Base-by-base conservation (phyloP, 768 basidiomycete genomes). In the Sporobolomyces pararoseus region DNA sequence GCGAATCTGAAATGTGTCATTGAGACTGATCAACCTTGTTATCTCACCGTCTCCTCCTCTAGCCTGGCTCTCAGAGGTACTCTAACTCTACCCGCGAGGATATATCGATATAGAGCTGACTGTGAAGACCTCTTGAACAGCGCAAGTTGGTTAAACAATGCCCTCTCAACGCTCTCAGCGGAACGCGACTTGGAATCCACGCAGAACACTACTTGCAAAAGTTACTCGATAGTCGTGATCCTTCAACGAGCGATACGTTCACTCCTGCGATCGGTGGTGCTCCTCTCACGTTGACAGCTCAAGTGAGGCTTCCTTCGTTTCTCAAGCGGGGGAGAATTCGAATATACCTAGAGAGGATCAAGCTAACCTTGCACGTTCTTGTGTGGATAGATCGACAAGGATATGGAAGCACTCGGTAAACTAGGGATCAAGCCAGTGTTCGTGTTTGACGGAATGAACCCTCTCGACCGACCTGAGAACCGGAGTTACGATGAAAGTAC, bases 391-490 rank as follows among this genome's bases (percentile, higher is more conserved):
- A 91, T 99, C 79, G 94, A 97, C 81, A 83, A 86, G 46, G 94
- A 99, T 83, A 83, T 98, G 53, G 89, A 94, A 55, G 83, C 85
- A 19, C 87, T 98, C 78, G 93, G 96, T 83, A 88, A 88, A 81
- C 83, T 90, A 39, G 87, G 85, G 74, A 97, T 99, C 84, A 96
- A 95, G 79, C 96, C 96, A 27, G 91, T 99, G n/a, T 95, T 99
- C 76, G 91, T 99, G 59, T 98, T 98, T 80, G 87, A 90, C 21
- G 96, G 96, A 6, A 83, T 99, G 37, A 82, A 86, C 2, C 89
- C 90, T 16, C 83, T 85, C 34, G 77, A 86, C 74, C 82, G 85
- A 42, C 46, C 59, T 32, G 67, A 77, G 57, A 82, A 64, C 53
- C 42, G 42, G 9, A 60, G 27, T 31, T 32, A 60, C 58, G 73